These are phyloP conservation scores for Theobroma cacao DNA, from an alignment of 345 rosid genomes.

Conservation along the genomic window DNA sequence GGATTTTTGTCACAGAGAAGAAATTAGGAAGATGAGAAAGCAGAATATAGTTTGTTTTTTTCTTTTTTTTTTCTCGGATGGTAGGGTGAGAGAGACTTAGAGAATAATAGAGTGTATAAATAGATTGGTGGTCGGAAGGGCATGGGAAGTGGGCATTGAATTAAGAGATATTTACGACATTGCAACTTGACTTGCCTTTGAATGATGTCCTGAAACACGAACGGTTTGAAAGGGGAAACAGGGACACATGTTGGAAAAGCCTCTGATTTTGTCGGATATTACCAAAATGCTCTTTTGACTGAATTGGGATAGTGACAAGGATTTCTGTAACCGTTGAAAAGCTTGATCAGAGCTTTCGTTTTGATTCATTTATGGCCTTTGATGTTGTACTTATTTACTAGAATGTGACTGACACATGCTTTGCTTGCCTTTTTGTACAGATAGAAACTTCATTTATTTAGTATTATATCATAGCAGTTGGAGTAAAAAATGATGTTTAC, in stretches of 20 bases:
- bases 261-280: conserved; percentile 52
- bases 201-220: conserved; percentile 33
- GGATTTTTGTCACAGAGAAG: conserved; percentile 7
- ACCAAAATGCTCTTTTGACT: conserved; percentile 51
- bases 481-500: conserved; percentile 4
- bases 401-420: conserved; percentile 1
- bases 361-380: neutral
- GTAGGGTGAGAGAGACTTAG: conserved; percentile 21
- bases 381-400: conserved; percentile 6
- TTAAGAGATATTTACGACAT: conserved; percentile 36
- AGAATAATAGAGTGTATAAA: conserved; percentile 41
- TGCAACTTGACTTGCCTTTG: conserved; percentile 42
- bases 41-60: neutral
- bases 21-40: neutral
- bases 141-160: conserved; percentile 22
- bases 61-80: neutral
- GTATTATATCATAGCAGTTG: neutral
- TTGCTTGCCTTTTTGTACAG: neutral
- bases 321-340: conserved; percentile 49
- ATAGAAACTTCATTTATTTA: neutral
- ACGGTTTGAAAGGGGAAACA: conserved; percentile 34
- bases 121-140: conserved; percentile 28
- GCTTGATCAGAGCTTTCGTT: conserved; percentile 7
- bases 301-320: conserved; percentile 22
- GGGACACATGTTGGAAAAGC: conserved; percentile 50